Evolutionary conservation across 83 land plant genomes (phyloP), one percentile per base, ranked within the genome.

Genomic region (Isoetes engelmannii): DNA sequence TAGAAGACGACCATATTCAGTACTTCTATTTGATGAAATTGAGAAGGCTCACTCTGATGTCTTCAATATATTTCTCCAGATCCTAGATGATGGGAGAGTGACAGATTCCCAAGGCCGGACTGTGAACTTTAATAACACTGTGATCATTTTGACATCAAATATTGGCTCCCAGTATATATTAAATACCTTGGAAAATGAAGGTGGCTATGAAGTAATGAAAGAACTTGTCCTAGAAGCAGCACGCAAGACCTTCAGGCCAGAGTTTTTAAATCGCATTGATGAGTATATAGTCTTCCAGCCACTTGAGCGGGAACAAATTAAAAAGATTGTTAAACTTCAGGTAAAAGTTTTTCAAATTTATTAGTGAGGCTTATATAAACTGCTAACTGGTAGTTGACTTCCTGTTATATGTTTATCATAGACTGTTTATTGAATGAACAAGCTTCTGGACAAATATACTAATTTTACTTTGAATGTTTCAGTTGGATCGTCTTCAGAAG

Each of bases 101-200:
- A 96, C 99, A 9, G 97, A 96, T 68, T 86, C 95, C 12, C 97
- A 96, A 68, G 99, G 99, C 28, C 79, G 99, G 28, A 96, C 84
- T 12, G 89, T 96, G 6, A 93, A 85, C 68, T 96, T 96, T 77
- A 88, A 81, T 53, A 96, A 96, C 72, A 85, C 93, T 5, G 84
- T 96, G 4, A 89, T 96, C 28, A 96, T 96, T 47, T 89, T 96
- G 99, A 96, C 99, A 12, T 96, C 99, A 48, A 96, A 96, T 75
- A 82, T 96, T 47, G 99, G 99, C 5, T 89, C 97, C 5, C 87
- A 92, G 75, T 89, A 85, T 64, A 83, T 96, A 41, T 72, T 96
- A 17, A 80, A 63, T 56, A 71, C 72, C 44, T 60, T 67, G 21
- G 80, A 74, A 44, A 74, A 65, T 10, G 69, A 70, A 17, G 9